These are phyloP conservation scores for Epichloe aotearoae DNA, from an alignment of 2,329 filamentous ascomycete species.

Conservation along the genomic window DNA sequence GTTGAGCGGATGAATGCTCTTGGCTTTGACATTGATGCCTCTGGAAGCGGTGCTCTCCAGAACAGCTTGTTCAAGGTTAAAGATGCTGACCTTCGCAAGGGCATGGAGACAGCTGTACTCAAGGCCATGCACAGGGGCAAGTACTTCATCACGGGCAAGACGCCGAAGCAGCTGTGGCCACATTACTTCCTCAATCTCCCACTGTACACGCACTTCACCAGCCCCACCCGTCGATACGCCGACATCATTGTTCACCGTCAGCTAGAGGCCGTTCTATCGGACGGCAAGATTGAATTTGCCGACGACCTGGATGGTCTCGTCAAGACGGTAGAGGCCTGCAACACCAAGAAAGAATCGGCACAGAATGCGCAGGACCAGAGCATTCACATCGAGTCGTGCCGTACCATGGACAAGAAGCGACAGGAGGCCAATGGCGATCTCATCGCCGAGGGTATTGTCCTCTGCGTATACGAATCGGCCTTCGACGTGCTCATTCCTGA, in stretches of 20 bases:
- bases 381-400: slow-evolving; percentile 94
- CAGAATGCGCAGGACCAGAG: slow-evolving; percentile 97
- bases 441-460: slow-evolving; percentile 87
- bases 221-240: slow-evolving; percentile 85
- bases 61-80: slow-evolving; percentile 92
- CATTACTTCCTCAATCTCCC: slow-evolving; percentile 91
- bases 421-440: slow-evolving; percentile 81
- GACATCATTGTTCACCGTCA: slow-evolving; percentile 94
- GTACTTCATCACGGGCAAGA: slow-evolving; percentile 79
- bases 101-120: slow-evolving; percentile 90
- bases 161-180: slow-evolving; percentile 60
- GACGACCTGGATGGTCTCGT: slow-evolving; percentile 80
- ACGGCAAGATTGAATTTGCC: slow-evolving; percentile 68
- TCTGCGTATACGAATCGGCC: slow-evolving; percentile 96
- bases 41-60: slow-evolving; percentile 81
- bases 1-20: slow-evolving; percentile 86
- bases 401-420: slow-evolving; percentile 84
- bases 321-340: slow-evolving; percentile 91
- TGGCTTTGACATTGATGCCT: slow-evolving; percentile 78
- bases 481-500: slow-evolving; percentile 97
- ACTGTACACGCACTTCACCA: slow-evolving; percentile 94
- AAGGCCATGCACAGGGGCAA: slow-evolving; percentile 96
- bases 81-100: slow-evolving; percentile 80
- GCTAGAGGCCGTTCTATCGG: slow-evolving; percentile 72
- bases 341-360: slow-evolving; percentile 97